These are phyloP conservation scores for Hymenoscyphus fructigenus DNA, from an alignment of 2,329 filamentous ascomycete genomes.

Conservation along the genomic window DNA sequence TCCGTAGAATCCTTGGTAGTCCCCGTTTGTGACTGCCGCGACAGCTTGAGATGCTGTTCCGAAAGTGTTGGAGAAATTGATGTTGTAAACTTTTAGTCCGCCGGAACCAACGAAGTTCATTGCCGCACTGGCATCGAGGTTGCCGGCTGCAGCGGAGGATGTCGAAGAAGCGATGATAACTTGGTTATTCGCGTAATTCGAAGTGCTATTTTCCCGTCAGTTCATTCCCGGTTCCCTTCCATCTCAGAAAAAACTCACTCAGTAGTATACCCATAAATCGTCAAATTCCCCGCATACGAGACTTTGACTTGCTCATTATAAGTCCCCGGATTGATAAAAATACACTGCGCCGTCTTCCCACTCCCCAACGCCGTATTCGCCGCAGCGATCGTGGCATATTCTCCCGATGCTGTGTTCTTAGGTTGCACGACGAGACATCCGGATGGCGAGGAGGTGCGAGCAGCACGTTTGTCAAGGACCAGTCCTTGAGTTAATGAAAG, in stretches of 20 bases:
- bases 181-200: conserved; percentile 17
- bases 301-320: conserved; percentile 45
- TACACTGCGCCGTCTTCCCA: conserved; percentile 23
- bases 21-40: conserved; percentile 49
- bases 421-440: background rate
- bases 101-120: conserved; percentile 47
- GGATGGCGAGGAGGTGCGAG: background rate
- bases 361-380: conserved; percentile 19
- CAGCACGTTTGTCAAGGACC: background rate
- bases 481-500: background rate
- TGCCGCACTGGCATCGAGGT: conserved; percentile 42
- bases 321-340: conserved; percentile 42
- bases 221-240: background rate
- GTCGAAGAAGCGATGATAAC: conserved; percentile 16
- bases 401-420: conserved; percentile 5
- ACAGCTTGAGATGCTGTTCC: conserved; percentile 47
- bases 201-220: conserved; percentile 14
- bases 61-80: conserved; percentile 51
- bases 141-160: conserved; percentile 18
- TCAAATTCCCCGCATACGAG: conserved; percentile 42
- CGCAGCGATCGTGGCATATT: conserved; percentile 16
- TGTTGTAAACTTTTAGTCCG: conserved; percentile 53
- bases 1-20: conserved; percentile 52
- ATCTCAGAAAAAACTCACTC: conserved; percentile 28
- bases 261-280: conserved; percentile 49